Conservation (phyloP, 257 asterid genomes). For the Orobanche coerulescens region DNA sequence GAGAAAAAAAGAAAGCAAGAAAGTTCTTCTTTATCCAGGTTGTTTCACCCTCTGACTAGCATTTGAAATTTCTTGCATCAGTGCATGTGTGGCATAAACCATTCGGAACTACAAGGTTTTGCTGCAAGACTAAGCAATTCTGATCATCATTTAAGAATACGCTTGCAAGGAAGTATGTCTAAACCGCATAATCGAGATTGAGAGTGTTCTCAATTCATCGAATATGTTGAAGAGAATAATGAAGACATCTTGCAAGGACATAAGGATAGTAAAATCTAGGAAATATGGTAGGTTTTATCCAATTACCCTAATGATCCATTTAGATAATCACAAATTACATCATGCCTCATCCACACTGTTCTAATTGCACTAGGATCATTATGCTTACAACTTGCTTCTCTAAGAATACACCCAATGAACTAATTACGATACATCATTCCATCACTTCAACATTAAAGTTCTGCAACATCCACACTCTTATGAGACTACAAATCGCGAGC, state of each 20-base stretch:
- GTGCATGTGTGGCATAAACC: background rate
- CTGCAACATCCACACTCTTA: background rate
- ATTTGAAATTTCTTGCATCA: too few species aligned
- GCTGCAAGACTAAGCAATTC: background rate
- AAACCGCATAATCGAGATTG: constrained; percentile 5
- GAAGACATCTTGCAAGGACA: too few species aligned
- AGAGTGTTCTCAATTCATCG: background rate
- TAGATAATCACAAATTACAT: background rate
- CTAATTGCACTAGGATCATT: background rate
- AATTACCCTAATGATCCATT: background rate
- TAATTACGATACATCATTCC: background rate
- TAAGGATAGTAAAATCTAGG: background rate
- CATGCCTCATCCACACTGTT: background rate
- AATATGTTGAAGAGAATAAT: too few species aligned
- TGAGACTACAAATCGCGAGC: background rate
- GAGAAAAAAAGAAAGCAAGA: too few species aligned
- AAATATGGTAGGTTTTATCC: background rate
- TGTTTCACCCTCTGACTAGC: too few species aligned
- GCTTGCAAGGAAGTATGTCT: constrained; percentile 1
- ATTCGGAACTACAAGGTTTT: background rate
- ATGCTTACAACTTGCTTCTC: background rate
- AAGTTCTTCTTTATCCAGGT: too few species aligned
- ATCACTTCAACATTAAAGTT: background rate
- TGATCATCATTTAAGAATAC: background rate
- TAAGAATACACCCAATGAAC: background rate